These are phyloP conservation scores for Viola pubescens DNA, from an alignment of 441 rosid species.

Conservation along the genomic window DNA sequence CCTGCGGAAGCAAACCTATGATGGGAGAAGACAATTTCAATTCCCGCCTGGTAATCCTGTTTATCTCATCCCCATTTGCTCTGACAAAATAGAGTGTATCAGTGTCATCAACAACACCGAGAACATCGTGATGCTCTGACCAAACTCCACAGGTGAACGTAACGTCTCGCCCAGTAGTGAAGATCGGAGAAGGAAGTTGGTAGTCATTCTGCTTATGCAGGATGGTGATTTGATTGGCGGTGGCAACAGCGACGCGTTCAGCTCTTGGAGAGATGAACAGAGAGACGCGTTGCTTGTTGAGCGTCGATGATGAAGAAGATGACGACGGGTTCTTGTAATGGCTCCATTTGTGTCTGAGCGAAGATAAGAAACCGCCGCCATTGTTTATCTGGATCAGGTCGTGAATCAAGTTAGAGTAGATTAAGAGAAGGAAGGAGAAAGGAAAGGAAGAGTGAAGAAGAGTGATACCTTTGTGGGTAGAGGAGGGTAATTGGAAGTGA, in stretches of 20 bases:
- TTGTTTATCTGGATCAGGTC: background rate
- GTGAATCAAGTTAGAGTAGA: background rate
- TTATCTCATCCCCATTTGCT: constrained; percentile 80
- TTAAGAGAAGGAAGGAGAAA: background rate
- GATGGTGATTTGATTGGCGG: constrained; percentile 64
- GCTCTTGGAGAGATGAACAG: constrained; percentile 72
- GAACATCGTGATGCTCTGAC: constrained; percentile 81
- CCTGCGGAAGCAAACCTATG: constrained; percentile 55
- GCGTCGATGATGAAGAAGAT: constrained; percentile 22
- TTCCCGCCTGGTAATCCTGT: constrained; percentile 48
- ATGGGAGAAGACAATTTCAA: constrained; percentile 57
- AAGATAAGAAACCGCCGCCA: constrained; percentile 38
- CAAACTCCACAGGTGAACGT: constrained; percentile 69
- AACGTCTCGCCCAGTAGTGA: constrained; percentile 37
- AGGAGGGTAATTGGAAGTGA: constrained; percentile 64
- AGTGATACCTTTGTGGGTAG: constrained; percentile 38
- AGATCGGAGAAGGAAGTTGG: constrained; percentile 58
- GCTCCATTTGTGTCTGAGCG: constrained; percentile 65
- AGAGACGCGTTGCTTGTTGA: constrained; percentile 33
- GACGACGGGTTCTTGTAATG: constrained; percentile 42
- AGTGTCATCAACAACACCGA: constrained; percentile 65
- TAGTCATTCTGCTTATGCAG: constrained; percentile 68
- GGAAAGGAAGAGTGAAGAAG: background rate
- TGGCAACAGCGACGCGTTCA: constrained; percentile 74
- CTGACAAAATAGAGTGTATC: constrained; percentile 66